Base-by-base conservation (phyloP, 306 rosid species). In the Prinsepia uniflora region DNA sequence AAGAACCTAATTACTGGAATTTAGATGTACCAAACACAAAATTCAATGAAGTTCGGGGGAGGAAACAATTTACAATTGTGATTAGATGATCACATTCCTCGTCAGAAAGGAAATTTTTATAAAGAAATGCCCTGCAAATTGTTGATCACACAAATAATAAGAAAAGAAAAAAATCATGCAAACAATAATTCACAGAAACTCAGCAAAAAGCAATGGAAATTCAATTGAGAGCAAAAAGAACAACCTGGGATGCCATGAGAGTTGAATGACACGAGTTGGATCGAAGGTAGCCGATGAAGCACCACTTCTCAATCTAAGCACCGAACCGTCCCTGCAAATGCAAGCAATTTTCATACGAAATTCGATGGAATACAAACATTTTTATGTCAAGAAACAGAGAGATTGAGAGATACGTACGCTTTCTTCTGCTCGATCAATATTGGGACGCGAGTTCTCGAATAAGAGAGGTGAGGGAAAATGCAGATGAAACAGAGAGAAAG, bases 201-300 rank as follows among this genome's bases (percentile, higher is more conserved):
- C 17, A 10, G 15, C 10, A 19, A 43, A 44, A 70, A 36, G 39
- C 1, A 13, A 55, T 6, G 9, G 68, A 58, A 22, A 50, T 66
- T 54, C 44, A 62, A 50, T 15, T 41, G 24, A 75, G 76, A 55
- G 30, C 30, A 56, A 72, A n/a, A 45, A 50, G 69, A 39, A 56
- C 0, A 66, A 90, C 99, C 99, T 95, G 11, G 99, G 99, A 56
- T 8, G 19, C 99, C 99, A 95, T 5, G 96, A 86, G 71, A 95
- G 99, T 78, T 89, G 96, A 79, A 79, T 83, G 24, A 87, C 96
- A 46, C 90, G 84, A 20, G 91, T 83, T 22, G 97, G 99, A 81
- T 91, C 96, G 65, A 95, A 76, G 59, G 81, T 57, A 30, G 81
- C 77, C 54, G 84, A 76, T 70, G 89, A 80, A 40, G 71, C 68